A percentile compares a stretch with the other conserved stretches of the same genome.
Evolutionary conservation across 2,329 filamentous ascomycete genomes (phyloP).

Genomic region (Fusarium falciforme): DNA sequence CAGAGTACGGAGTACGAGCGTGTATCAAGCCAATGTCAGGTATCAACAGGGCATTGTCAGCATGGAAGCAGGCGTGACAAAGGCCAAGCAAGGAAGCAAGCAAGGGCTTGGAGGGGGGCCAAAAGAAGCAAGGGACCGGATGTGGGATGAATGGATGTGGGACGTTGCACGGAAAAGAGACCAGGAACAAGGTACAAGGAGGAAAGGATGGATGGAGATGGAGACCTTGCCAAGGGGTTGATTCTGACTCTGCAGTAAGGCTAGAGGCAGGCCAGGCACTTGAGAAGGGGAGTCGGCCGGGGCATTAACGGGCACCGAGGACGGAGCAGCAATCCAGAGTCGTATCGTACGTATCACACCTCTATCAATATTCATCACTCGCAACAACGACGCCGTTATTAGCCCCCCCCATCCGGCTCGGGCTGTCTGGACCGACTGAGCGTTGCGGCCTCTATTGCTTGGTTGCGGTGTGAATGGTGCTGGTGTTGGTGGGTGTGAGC

Average conservation of each 20-base stretch:
- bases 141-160: slow-evolving; percentile 22
- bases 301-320: neutral
- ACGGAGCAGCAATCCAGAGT: neutral
- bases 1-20: neutral
- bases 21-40: slow-evolving; percentile 16
- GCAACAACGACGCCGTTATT: neutral
- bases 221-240: neutral
- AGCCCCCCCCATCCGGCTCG: neutral
- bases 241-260: neutral
- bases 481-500: slow-evolving; percentile 10
- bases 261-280: neutral
- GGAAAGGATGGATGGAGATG: neutral
- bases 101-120: slow-evolving; percentile 13
- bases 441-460: slow-evolving; percentile 12
- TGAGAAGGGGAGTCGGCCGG: slow-evolving; percentile 8
- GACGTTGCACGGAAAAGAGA: slow-evolving; percentile 14
- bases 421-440: neutral
- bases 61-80: slow-evolving; percentile 12
- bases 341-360: neutral
- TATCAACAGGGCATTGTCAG: slow-evolving; percentile 20
- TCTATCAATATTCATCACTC: neutral
- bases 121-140: slow-evolving; percentile 35
- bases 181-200: slow-evolving; percentile 35
- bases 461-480: slow-evolving; percentile 9
- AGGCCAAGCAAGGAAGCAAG: slow-evolving; percentile 8